These are phyloP conservation scores for Gautieria morchelliformis DNA, from an alignment of 768 basidiomycete genomes.

Conservation along the genomic window DNA sequence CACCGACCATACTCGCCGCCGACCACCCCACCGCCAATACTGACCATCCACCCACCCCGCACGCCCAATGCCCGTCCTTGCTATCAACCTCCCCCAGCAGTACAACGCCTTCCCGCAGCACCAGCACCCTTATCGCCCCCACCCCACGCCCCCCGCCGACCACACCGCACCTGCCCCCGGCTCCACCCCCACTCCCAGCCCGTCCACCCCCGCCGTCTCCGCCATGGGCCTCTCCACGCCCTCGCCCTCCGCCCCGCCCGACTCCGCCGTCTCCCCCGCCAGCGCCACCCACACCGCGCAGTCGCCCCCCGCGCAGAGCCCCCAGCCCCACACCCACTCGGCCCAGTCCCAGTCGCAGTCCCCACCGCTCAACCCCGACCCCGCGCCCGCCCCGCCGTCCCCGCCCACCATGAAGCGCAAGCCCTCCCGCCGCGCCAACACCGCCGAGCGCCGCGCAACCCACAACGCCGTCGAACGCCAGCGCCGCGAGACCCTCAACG, in stretches of 20 bases:
- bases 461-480: slow-evolving; percentile 97
- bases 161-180: slow-evolving; percentile 17
- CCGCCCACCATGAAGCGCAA: slow-evolving; percentile 50
- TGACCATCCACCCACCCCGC: too few species aligned
- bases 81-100: too few species aligned
- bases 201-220: background rate
- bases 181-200: slow-evolving; percentile 8
- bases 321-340: slow-evolving; percentile 9
- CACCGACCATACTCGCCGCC: too few species aligned
- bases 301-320: background rate
- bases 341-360: background rate
- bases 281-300: background rate
- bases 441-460: slow-evolving; percentile 89
- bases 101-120: too few species aligned
- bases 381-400: slow-evolving; percentile 3
- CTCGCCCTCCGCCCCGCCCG: slow-evolving; percentile 12
- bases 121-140: background rate
- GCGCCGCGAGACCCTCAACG: slow-evolving; percentile 86
- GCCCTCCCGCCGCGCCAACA: slow-evolving; percentile 83
- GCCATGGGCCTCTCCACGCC: too few species aligned
- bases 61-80: too few species aligned
- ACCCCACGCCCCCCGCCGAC: slow-evolving; percentile 8
- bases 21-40: too few species aligned
- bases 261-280: slow-evolving; percentile 11
- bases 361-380: slow-evolving; percentile 3